Evolutionary conservation across 169 alveolate species (phyloP).

Genomic region (Babesia gibsoni): DNA sequence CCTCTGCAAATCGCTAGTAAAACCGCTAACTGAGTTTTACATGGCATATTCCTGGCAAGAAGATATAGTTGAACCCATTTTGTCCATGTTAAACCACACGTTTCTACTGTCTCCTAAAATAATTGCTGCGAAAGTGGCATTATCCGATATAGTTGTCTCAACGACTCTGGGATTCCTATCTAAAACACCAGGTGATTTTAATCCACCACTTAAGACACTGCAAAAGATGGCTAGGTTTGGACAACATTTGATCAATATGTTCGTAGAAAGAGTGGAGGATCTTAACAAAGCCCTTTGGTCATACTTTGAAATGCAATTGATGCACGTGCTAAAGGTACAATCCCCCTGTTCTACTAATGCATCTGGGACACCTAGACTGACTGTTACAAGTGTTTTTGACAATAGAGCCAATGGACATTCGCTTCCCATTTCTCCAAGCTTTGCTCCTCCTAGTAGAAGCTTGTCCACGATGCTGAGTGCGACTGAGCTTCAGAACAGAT

Average conservation of each 20-base stretch:
- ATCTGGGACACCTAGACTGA: no score
- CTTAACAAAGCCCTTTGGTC: slow-evolving; percentile 3
- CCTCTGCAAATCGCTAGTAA: slow-evolving; percentile 1
- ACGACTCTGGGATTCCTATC: neutral
- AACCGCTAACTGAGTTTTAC: neutral
- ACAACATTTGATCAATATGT: neutral
- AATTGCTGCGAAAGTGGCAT: neutral
- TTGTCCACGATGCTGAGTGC: slow-evolving; percentile 15
- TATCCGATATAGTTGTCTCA: slow-evolving; percentile 9
- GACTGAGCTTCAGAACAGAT: neutral
- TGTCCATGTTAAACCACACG: neutral
- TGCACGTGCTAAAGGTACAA: slow-evolving; percentile 19
- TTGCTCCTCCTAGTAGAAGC: slow-evolving; percentile 1
- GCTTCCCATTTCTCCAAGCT: no score
- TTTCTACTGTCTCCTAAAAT: neutral
- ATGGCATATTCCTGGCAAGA: slow-evolving; percentile 8
- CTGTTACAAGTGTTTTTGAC: neutral
- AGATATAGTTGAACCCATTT: slow-evolving; percentile 1
- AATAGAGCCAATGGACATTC: no score
- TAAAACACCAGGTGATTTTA: slow-evolving; percentile 6
- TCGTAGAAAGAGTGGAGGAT: neutral
- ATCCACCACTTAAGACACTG: neutral
- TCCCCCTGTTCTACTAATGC: no score
- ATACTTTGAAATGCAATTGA: neutral
- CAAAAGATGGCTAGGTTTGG: neutral